Base-by-base conservation (phyloP, 768 basidiomycete species). In the Mycena vitilis region DNA sequence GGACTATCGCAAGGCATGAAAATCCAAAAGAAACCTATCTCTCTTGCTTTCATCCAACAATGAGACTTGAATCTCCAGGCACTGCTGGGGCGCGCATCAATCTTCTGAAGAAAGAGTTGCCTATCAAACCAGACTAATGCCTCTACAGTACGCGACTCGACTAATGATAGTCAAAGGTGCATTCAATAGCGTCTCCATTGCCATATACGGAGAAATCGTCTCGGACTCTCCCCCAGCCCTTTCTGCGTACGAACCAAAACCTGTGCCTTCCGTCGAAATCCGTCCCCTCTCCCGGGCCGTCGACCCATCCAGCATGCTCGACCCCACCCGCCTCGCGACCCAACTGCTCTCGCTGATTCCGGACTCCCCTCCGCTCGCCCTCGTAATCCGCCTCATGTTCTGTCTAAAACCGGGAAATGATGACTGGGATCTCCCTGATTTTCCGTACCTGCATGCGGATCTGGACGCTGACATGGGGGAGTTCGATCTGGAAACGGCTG, bases 101-200 rank as follows among this genome's bases (percentile, higher is more conserved):
- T 8, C 10, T 40, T 40, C 11, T 40, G 40, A 10, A 40, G 11
- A 3, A 40, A 40, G 30, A 30, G 30, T 30, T 30, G 30, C 30
- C 30, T 5, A 30, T 3, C 5, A 30, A 30, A 30, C 30, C 30
- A 30, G 30, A 55, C n/a, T 38, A 54, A 38, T 23, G 7, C 13
- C 20, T 40, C 11, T 44, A 20, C 75, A 93, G 91, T 89, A 86
- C 75, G 87, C 89, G 5, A 93, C 93, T 23, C 89, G 93, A 51
- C 82, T 95, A 37, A 89, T 95, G 86, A 91, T 95, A 65, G 84
- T 95, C 69, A 90, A 89, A 73, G 94, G 93, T n/a, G 81, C 86
- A 42, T 94, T 93, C 76, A 80, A 87, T 56, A 81, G 80, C 65
- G 79, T 92, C 22, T 92, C 92, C 15, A 80, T 92, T 73, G 90